phyloP scores from a whole-genome alignment of 306 rosid species.

The Trichosanthes cucumerina region DNA sequence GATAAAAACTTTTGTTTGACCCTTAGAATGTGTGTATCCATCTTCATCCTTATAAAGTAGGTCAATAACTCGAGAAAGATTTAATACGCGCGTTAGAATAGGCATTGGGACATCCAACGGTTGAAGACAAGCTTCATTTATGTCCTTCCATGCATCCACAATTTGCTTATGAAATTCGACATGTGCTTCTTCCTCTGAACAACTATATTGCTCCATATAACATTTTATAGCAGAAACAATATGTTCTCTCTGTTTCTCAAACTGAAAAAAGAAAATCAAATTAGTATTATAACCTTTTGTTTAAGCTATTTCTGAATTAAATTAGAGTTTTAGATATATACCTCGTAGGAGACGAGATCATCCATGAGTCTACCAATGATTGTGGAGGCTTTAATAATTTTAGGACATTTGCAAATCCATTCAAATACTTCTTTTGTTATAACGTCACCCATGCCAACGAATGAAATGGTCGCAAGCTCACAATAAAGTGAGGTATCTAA shows the following conservation, averaged over 20 bases:
- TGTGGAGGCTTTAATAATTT: too few relatives aligned
- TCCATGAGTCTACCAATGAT: too few relatives aligned
- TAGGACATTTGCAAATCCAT: too few relatives aligned
- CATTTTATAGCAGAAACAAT: background rate
- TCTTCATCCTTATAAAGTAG: constrained; percentile 1
- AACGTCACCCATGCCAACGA: too few relatives aligned
- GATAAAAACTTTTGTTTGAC: background rate
- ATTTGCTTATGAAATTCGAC: background rate
- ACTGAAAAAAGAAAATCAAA: background rate
- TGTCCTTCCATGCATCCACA: background rate
- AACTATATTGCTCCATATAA: background rate
- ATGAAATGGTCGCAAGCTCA: too few relatives aligned
- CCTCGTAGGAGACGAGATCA: too few relatives aligned
- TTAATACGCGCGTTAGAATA: background rate
- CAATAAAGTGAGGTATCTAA: too few relatives aligned
- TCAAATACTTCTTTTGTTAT: too few relatives aligned
- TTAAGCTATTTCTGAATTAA: too few relatives aligned
- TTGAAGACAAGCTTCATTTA: background rate
- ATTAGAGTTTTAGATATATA: too few relatives aligned
- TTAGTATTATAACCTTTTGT: too few relatives aligned
- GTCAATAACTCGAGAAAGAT: background rate
- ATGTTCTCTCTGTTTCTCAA: background rate
- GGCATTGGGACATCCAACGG: background rate
- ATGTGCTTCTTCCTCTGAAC: background rate
- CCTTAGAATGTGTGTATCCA: constrained; percentile 6